Percentiles rank a stretch among this genome's conserved stretches.
These are phyloP conservation scores for Aspergillus bridgeri DNA, from an alignment of 495 filamentous ascomycete species.

Conservation along the genomic window DNA sequence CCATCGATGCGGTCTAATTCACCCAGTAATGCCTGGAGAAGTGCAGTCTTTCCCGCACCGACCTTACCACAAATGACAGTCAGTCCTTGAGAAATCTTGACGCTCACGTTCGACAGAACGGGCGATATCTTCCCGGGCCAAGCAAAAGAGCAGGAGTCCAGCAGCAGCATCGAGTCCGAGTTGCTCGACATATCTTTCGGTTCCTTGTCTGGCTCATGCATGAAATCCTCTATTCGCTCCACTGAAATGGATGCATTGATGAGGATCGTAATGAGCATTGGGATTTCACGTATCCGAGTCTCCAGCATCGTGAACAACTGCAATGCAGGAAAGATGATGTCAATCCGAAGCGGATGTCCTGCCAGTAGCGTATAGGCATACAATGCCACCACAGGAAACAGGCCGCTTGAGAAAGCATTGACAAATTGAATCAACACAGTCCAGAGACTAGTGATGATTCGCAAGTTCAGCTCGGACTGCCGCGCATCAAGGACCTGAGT, in stretches of 20 bases:
- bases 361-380: slow-evolving; percentile 71
- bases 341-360: slow-evolving; percentile 61
- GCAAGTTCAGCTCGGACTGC: slow-evolving; percentile 60
- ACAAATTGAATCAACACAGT: slow-evolving; percentile 54
- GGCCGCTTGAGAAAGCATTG: slow-evolving; percentile 60
- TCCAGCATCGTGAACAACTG: slow-evolving; percentile 75
- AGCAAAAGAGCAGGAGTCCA: slow-evolving; percentile 65
- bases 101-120: slow-evolving; percentile 60
- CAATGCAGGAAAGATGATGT: slow-evolving; percentile 77
- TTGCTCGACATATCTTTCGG: slow-evolving; percentile 30
- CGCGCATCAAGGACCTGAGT: slow-evolving; percentile 66
- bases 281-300: slow-evolving; percentile 63
- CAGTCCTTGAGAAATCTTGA: slow-evolving; percentile 61
- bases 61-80: slow-evolving; percentile 71
- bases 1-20: slow-evolving; percentile 69
- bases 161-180: slow-evolving; percentile 34
- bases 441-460: slow-evolving; percentile 63
- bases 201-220: slow-evolving; percentile 76
- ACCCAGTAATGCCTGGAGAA: slow-evolving; percentile 74
- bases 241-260: slow-evolving; percentile 74
- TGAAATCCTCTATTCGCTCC: slow-evolving; percentile 76
- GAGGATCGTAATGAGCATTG: slow-evolving; percentile 63
- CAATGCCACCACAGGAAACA: slow-evolving; percentile 76
- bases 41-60: slow-evolving; percentile 74
- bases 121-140: slow-evolving; percentile 65